Evolutionary conservation across 495 filamentous ascomycete genomes (phyloP).

Genomic region (Talaromyces nanjingensis): DNA sequence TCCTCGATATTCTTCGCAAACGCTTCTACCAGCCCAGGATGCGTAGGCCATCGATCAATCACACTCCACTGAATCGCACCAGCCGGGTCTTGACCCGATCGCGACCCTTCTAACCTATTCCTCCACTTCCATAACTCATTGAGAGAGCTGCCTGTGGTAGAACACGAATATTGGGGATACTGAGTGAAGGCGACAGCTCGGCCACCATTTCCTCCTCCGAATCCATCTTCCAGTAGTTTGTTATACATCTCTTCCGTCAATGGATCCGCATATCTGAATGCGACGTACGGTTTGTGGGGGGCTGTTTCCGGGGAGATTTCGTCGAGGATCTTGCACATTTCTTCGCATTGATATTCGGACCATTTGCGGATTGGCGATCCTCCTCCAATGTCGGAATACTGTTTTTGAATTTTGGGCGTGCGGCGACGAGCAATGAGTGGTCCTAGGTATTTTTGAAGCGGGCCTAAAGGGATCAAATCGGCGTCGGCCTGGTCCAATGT

Average conservation of each 20-base stretch:
- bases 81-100: slow-evolving; percentile 36
- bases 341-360: slow-evolving; percentile 85
- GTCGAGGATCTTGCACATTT: slow-evolving; percentile 97
- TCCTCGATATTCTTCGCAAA: slow-evolving; percentile 86
- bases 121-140: slow-evolving; percentile 98
- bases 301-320: slow-evolving; percentile 83
- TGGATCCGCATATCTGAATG: slow-evolving; percentile 94
- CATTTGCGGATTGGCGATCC: slow-evolving; percentile 96
- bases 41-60: slow-evolving; percentile 94
- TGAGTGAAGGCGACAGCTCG: slow-evolving; percentile 96
- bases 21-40: slow-evolving; percentile 82
- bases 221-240: slow-evolving; percentile 75
- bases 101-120: slow-evolving; percentile 76
- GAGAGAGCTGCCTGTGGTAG: slow-evolving; percentile 89
- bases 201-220: slow-evolving; percentile 77
- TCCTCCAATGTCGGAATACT: slow-evolving; percentile 92
- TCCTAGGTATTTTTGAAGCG: slow-evolving; percentile 84
- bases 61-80: slow-evolving; percentile 92
- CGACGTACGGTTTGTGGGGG: slow-evolving; percentile 96
- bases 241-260: slow-evolving; percentile 91
- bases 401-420: slow-evolving; percentile 91
- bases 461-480: slow-evolving; percentile 93
- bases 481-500: slow-evolving; percentile 61
- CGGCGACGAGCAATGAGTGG: slow-evolving; percentile 77
- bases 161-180: slow-evolving; percentile 99